Conservation (phyloP, 805 yeast genomes). For the Cyberlindnera maritima region DNA sequence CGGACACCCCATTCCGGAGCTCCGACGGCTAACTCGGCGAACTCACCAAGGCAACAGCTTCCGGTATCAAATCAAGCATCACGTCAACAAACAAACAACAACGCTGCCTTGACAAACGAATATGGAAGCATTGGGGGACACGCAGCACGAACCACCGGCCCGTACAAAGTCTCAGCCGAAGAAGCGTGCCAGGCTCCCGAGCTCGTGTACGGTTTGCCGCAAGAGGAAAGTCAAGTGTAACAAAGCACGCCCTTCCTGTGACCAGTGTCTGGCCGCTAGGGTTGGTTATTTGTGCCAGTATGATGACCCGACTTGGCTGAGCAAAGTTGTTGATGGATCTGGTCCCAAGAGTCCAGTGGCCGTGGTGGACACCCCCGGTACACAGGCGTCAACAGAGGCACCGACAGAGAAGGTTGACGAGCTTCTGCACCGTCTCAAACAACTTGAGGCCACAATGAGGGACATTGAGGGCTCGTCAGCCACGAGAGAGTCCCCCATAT, state of each 20-base stretch:
- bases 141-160: no score
- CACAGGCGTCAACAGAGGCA: no score
- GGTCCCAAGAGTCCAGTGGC: neutral
- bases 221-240: conserved; percentile 46
- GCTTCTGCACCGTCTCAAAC: neutral
- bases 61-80: no score
- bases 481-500: neutral
- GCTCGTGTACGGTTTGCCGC: conserved; percentile 46
- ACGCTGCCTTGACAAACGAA: no score
- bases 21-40: no score
- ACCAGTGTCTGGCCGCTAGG: conserved; percentile 53
- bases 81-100: no score
- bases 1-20: no score
- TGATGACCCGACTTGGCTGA: neutral
- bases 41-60: no score
- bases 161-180: neutral
- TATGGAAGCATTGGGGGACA: no score
- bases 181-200: conserved; percentile 34
- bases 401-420: neutral
- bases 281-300: conserved; percentile 31
- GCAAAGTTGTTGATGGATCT: neutral
- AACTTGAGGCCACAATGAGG: neutral
- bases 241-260: conserved; percentile 49
- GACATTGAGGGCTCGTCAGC: neutral
- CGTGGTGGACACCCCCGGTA: no score